These are phyloP conservation scores for Cudoniella acicularis DNA, from an alignment of 495 filamentous ascomycete species.

Conservation along the genomic window DNA sequence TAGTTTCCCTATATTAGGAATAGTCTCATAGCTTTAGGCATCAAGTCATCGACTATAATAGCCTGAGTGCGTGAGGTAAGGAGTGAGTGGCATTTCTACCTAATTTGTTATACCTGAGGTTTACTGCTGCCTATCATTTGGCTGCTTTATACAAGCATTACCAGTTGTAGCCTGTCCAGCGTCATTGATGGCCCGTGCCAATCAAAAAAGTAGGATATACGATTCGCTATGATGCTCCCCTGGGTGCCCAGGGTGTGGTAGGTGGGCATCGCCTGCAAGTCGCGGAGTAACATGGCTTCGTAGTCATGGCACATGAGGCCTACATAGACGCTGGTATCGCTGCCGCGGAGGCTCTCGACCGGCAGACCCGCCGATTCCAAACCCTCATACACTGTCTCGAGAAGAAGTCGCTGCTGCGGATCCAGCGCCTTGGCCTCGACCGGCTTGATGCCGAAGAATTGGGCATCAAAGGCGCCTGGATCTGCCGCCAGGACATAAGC, in stretches of 20 bases:
- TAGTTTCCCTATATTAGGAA: too few species aligned
- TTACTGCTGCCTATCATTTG: not conserved
- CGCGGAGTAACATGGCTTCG: conserved; percentile 27
- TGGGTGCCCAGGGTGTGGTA: conserved; percentile 35
- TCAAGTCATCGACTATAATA: too few species aligned
- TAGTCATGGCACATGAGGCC: conserved; percentile 34
- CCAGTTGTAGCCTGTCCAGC: conserved; percentile 48
- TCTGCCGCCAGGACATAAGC: conserved; percentile 47
- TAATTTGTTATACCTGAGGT: not conserved
- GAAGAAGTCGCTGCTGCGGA: conserved; percentile 48
- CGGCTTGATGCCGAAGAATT: conserved; percentile 52
- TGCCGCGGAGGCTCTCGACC: conserved; percentile 21
- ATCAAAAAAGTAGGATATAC: conserved; percentile 56
- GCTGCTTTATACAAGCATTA: not conserved
- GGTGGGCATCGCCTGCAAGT: conserved; percentile 29
- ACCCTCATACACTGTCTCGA: conserved; percentile 53
- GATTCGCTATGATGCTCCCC: conserved; percentile 54
- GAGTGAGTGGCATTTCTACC: not conserved
- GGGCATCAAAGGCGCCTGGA: conserved; percentile 49
- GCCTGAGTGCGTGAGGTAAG: too few species aligned
- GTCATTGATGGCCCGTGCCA: conserved; percentile 51
- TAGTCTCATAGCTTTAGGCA: too few species aligned
- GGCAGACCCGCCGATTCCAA: conserved; percentile 49
- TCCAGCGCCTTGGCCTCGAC: conserved; percentile 55
- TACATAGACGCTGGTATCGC: conserved; percentile 26